phyloP scores from a whole-genome alignment of 331 rosid genomes.

The Acacia pycnantha region DNA sequence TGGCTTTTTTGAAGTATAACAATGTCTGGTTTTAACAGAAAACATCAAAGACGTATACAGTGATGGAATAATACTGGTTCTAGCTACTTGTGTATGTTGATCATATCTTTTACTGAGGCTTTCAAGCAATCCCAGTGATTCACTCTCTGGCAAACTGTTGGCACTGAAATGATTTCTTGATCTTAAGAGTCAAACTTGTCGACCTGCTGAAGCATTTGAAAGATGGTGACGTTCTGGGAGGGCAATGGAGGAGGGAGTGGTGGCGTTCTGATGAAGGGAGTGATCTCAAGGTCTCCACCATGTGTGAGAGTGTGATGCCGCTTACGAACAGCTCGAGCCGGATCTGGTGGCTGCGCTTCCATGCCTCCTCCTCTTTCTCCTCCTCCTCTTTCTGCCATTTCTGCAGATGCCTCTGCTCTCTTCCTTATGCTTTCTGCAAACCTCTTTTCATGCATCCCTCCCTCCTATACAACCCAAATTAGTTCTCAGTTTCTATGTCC shows the following conservation, averaged over 20 bases:
- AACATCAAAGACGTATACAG: conserved; percentile 28
- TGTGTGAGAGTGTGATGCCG: conserved; percentile 82
- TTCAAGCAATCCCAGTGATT: conserved; percentile 27
- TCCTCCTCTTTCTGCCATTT: conserved; percentile 21
- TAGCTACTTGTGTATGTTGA: conserved; percentile 25
- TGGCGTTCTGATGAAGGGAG: conserved; percentile 63
- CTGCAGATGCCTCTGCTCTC: conserved; percentile 52
- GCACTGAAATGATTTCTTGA: conserved; percentile 10
- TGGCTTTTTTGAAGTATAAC: conserved; percentile 28
- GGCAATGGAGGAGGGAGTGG: conserved; percentile 56
- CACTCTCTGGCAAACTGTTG: conserved; percentile 24
- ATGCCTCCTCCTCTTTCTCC: conserved; percentile 26
- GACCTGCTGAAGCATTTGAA: conserved; percentile 81
- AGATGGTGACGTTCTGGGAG: conserved; percentile 65
- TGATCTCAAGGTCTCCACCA: conserved; percentile 55
- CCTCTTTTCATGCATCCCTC: conserved; percentile 60
- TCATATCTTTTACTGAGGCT: conserved; percentile 27
- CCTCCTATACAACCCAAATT: conserved; percentile 56
- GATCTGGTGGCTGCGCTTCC: conserved; percentile 44
- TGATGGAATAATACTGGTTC: conserved; percentile 23
- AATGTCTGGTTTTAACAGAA: conserved; percentile 29
- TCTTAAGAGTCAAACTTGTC: conserved; percentile 67
- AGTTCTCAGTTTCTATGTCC: not conserved
- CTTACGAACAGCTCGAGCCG: conserved; percentile 65
- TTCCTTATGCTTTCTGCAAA: conserved; percentile 60